phyloP scores from a whole-genome alignment of 306 rosid species.

The Rubus idaeus region DNA sequence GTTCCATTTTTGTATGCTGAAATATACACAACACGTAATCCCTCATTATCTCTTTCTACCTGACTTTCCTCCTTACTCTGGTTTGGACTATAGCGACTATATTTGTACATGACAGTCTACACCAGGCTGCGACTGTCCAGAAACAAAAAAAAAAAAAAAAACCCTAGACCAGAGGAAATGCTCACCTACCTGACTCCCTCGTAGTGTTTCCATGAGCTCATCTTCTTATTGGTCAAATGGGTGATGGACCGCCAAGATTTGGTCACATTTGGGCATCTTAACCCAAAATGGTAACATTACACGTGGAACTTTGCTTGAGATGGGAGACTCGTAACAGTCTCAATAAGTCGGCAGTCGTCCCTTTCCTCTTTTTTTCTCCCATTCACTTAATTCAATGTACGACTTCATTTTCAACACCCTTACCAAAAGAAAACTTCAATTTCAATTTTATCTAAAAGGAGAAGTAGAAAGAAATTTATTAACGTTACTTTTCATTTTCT shows the following conservation, averaged over 20 bases:
- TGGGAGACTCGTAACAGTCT: slow-evolving; percentile 7
- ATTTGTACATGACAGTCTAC: slow-evolving; percentile 1
- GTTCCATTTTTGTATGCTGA: slow-evolving; percentile 3
- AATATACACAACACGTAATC: not conserved
- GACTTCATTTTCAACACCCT: not conserved
- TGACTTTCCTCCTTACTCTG: slow-evolving; percentile 13
- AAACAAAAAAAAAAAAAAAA: not conserved
- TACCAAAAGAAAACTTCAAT: not conserved
- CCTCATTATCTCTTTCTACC: slow-evolving; percentile 1
- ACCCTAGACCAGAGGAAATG: not conserved
- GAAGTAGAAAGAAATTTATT: not conserved
- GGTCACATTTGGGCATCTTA: not conserved
- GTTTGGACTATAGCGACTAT: slow-evolving; percentile 22
- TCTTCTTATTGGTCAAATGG: not conserved
- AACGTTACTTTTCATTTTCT: not conserved
- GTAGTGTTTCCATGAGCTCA: not conserved
- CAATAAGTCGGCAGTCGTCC: slow-evolving; percentile 20
- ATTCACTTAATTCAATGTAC: not conserved
- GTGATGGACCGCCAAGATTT: not conserved
- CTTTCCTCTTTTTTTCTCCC: not conserved
- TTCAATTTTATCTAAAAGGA: no score
- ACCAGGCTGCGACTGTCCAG: not conserved
- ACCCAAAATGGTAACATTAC: not conserved
- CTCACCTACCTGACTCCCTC: not conserved
- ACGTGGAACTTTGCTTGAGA: not conserved